Base-by-base conservation (phyloP, 2,329 filamentous ascomycete genomes). In the Xylariaceae sp. region DNA sequence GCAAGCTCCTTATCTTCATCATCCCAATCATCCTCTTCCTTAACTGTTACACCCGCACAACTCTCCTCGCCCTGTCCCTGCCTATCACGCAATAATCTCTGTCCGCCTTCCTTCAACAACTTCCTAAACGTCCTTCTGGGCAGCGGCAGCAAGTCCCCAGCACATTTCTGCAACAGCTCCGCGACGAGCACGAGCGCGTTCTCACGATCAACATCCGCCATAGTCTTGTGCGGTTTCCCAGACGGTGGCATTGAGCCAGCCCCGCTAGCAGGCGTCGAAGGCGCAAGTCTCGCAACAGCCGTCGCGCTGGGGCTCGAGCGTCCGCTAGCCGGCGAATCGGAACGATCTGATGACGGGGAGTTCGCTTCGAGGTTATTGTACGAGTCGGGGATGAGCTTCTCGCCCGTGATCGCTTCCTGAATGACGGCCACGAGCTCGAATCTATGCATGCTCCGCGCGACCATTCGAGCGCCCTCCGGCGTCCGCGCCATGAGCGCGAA, bases 121-220 rank as follows among this genome's bases (percentile, higher is more conserved):
- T 73, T 71, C 51, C 76, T 73, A 52, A 84, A 73, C n/a, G 73
- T 62, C 13, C 59, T 65, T 42, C 66, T 65, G 28, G 72, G 70
- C 53, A 69, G 63, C 1, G 71, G 58, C 1, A 74, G 65, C 57
- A 83, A 61, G 6, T 72, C 69, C 1, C 68, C 64, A 0, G 72
- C 69, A 16, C 72, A 70, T 42, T 71, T 73, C 60, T 73, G 75
- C 39, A 83, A 60, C 48, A 87, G 60, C 65, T 84, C 78, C 2
- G 75, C 75, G 3, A 83, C 73, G 51, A 87, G 65, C 1, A 86
- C 79, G 18, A 87, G 67, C 0, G 75, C 81, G 55, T 87, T 87
- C 64, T 86, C 82, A 9, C 81, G 73, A 59, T 86, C 82, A 6
- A 81, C 71, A 53, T 73, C 73, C 1, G 70, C 68, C 71, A 79